Conservation (phyloP, 441 rosid genomes). For the Gossypium armourianum region DNA sequence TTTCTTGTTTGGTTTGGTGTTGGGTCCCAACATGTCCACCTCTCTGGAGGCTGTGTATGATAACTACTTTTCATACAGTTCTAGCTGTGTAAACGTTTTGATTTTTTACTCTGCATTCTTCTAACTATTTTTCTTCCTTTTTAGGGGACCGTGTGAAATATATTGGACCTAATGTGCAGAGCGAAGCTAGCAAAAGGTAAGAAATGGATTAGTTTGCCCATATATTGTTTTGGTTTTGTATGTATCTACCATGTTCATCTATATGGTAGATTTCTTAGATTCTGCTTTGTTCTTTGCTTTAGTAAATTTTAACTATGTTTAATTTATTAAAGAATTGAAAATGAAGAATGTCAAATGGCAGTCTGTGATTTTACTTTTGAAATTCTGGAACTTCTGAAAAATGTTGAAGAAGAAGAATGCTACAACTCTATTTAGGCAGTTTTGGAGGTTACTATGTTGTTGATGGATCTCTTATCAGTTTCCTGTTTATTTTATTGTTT, state of each 20-base stretch:
- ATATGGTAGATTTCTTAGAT: slow-evolving; percentile 1
- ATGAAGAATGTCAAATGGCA: not conserved
- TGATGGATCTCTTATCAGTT: not conserved
- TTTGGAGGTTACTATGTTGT: not conserved
- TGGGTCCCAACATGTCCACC: not conserved
- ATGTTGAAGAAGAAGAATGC: slow-evolving; percentile 3
- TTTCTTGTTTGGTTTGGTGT: slow-evolving; percentile 1
- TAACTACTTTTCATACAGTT: not conserved
- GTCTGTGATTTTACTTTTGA: slow-evolving; percentile 1
- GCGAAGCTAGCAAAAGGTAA: slow-evolving; percentile 59
- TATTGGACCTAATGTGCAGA: slow-evolving; percentile 43
- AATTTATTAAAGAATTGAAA: not conserved
- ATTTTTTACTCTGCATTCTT: slow-evolving; percentile 11
- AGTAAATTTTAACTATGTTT: not conserved
- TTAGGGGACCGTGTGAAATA: slow-evolving; percentile 86
- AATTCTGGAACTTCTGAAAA: not conserved
- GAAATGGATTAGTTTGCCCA: not conserved
- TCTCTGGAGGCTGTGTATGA: not conserved
- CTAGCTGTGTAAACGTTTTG: not conserved
- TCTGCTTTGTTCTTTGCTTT: not conserved
- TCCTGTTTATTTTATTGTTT: not conserved
- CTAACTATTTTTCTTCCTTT: slow-evolving; percentile 3
- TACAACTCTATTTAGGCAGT: not conserved
- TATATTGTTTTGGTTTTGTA: not conserved
- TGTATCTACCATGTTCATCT: not conserved